These are phyloP conservation scores for Trypethelium eluteriae DNA, from an alignment of 495 filamentous ascomycete species.

Conservation along the genomic window DNA sequence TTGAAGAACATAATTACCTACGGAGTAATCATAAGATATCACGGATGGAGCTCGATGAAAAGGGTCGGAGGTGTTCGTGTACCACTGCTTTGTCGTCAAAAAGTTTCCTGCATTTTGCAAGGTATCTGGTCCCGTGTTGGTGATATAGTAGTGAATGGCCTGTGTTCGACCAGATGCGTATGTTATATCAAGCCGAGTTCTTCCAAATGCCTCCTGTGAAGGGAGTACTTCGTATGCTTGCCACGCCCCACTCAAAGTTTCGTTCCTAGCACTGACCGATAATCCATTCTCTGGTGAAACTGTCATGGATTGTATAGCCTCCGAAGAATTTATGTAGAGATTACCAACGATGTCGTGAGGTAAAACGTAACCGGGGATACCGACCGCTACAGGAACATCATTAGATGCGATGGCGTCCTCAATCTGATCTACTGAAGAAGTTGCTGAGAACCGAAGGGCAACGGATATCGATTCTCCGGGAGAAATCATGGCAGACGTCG, in stretches of 20 bases:
- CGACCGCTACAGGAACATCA: slow-evolving; percentile 39
- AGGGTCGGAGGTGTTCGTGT: slow-evolving; percentile 40
- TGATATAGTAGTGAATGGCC: slow-evolving; percentile 46
- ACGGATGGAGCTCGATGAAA: slow-evolving; percentile 44
- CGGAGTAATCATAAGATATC: slow-evolving; percentile 44
- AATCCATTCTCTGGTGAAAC: slow-evolving; percentile 24
- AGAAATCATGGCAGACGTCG: slow-evolving; percentile 37
- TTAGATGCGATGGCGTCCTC: slow-evolving; percentile 36
- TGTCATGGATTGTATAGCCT: slow-evolving; percentile 17
- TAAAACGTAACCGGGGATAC: slow-evolving; percentile 45
- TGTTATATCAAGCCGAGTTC: slow-evolving; percentile 36
- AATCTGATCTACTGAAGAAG: slow-evolving; percentile 36
- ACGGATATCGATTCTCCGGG: slow-evolving; percentile 38
- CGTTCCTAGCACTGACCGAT: slow-evolving; percentile 14
- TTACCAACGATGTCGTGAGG: slow-evolving; percentile 37
- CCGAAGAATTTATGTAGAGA: slow-evolving; percentile 36
- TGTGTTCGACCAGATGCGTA: slow-evolving; percentile 40
- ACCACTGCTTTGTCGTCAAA: slow-evolving; percentile 39
- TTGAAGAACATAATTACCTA: slow-evolving; percentile 38
- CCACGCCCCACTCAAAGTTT: slow-evolving; percentile 1
- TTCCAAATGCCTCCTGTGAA: slow-evolving; percentile 33
- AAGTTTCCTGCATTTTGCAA: slow-evolving; percentile 37
- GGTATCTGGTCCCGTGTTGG: slow-evolving; percentile 32
- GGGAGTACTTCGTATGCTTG: slow-evolving; percentile 30
- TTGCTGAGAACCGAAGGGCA: slow-evolving; percentile 43